A percentile compares a stretch with the other conserved stretches of the same genome.
These are phyloP conservation scores for Hemileccinum rubropunctum DNA, from an alignment of 768 basidiomycete genomes.

Conservation along the genomic window DNA sequence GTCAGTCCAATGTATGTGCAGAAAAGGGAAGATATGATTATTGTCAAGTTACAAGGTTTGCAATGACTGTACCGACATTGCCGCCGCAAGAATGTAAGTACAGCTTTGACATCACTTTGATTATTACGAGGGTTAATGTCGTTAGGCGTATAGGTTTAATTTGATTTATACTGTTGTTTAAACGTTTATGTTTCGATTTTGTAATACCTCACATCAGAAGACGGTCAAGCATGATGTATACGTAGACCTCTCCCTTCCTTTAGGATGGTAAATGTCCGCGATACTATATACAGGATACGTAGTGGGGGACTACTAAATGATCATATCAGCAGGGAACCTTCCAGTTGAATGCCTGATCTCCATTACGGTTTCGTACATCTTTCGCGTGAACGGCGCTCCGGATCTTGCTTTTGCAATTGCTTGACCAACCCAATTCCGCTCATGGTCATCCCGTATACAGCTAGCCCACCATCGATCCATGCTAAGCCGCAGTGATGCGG, in stretches of 20 bases:
- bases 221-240: no score
- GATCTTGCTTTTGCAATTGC: constrained; percentile 50
- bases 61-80: constrained; percentile 14
- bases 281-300: no score
- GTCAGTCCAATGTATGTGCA: constrained; percentile 53
- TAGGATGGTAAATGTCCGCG: no score
- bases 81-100: constrained; percentile 8
- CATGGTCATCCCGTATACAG: constrained; percentile 60
- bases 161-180: no score
- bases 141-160: not conserved
- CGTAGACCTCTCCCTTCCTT: no score
- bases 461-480: constrained; percentile 83
- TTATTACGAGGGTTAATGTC: constrained; percentile 3
- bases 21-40: constrained; percentile 45
- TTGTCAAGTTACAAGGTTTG: constrained; percentile 47
- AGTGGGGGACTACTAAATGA: not conserved
- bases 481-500: constrained; percentile 48
- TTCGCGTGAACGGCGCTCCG: constrained; percentile 50
- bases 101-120: not conserved
- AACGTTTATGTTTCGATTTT: no score
- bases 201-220: no score
- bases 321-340: constrained; percentile 9
- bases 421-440: constrained; percentile 53
- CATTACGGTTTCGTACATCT: constrained; percentile 53
- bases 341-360: constrained; percentile 31